Conservation (phyloP, 768 basidiomycete genomes). For the Serpula lacrymans region DNA sequence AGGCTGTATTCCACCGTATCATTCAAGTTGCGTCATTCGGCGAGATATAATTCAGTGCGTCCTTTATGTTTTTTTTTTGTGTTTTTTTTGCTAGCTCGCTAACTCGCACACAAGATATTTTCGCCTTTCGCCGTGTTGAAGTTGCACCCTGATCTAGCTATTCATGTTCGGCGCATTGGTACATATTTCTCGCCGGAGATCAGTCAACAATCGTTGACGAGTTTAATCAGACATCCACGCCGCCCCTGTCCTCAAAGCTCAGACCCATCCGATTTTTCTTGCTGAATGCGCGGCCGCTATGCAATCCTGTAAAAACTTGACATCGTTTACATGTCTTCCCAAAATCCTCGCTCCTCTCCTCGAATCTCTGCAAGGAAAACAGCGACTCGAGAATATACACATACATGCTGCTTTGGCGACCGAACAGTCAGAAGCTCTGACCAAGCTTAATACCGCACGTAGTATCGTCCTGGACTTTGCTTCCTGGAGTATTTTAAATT, state of each 20-base stretch:
- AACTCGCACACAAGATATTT: slow-evolving; percentile 29
- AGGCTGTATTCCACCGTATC: slow-evolving; percentile 56
- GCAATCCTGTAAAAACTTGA: slow-evolving; percentile 47
- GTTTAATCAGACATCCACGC: slow-evolving; percentile 44
- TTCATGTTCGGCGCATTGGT: slow-evolving; percentile 63
- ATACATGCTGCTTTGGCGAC: slow-evolving; percentile 52
- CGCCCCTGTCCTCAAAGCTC: slow-evolving; percentile 38
- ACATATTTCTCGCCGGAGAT: slow-evolving; percentile 11
- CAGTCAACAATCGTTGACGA: slow-evolving; percentile 2
- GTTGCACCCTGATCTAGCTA: slow-evolving; percentile 48
- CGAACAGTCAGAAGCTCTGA: slow-evolving; percentile 44
- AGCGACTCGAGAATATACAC: slow-evolving; percentile 43
- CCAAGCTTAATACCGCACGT: slow-evolving; percentile 30
- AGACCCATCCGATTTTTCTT: slow-evolving; percentile 45
- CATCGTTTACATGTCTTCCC: slow-evolving; percentile 52
- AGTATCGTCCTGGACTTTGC: slow-evolving; percentile 53
- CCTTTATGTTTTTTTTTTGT: slow-evolving; percentile 3
- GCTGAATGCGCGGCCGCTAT: slow-evolving; percentile 49
- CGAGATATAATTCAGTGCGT: slow-evolving; percentile 51
- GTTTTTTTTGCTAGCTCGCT: neutral
- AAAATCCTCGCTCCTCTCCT: slow-evolving; percentile 49
- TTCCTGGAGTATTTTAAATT: slow-evolving; percentile 60
- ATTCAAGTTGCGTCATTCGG: slow-evolving; percentile 54
- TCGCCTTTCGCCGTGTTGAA: slow-evolving; percentile 62
- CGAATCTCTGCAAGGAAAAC: slow-evolving; percentile 40